Base-by-base conservation (phyloP, 768 basidiomycete genomes). In the Termitomyces titanicus region DNA sequence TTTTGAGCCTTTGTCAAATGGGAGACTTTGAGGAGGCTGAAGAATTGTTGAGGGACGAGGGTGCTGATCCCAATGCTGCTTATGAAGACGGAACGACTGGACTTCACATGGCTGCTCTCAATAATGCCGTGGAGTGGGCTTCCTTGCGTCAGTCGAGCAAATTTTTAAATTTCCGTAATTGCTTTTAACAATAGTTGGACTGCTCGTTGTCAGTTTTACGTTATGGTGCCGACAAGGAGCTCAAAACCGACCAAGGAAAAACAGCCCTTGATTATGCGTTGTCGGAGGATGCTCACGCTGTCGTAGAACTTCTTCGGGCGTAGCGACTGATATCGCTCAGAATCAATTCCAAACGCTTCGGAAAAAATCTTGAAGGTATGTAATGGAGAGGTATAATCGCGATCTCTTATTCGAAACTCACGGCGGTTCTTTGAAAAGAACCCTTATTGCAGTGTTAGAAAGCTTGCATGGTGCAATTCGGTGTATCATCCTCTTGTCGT, bases 31-130 rank as follows among this genome's bases (percentile, higher is more conserved):
- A 55, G 10, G 53, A 55, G 7, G 57, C 57, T 6, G 57, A 58
- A 43, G 44, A 42, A 35, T 40, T 58, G 31, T 17, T 59, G 15
- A 51, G 22, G 17, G 57, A 59, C 8, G 38, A 52, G 3, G 53
- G 53, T 18, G 43, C 20, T 10, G 49, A 51, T 43, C 57, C 57
- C 6, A 47, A 59, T 55, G 49, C 49, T 27, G 49, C 44, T 11
- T 59, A 52, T 38, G 47, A 55, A 33, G 57, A 58, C 10, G 57
- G 57, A 47, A 58, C 49, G 20, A 58, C 57, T n/a, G 57, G 57
- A 17, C 54, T 59, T 34, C 57, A 59, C 25, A 55, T 56, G 49
- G 55, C 55, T 33, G 55, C 55, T 46, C 25, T 51, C 35, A 56
- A 56, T 39, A 56, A 56, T 35, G 10, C 49, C 3, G 43, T 46